Evolutionary conservation across 345 rosid species (phyloP).

Genomic region (Murraya koenigii): DNA sequence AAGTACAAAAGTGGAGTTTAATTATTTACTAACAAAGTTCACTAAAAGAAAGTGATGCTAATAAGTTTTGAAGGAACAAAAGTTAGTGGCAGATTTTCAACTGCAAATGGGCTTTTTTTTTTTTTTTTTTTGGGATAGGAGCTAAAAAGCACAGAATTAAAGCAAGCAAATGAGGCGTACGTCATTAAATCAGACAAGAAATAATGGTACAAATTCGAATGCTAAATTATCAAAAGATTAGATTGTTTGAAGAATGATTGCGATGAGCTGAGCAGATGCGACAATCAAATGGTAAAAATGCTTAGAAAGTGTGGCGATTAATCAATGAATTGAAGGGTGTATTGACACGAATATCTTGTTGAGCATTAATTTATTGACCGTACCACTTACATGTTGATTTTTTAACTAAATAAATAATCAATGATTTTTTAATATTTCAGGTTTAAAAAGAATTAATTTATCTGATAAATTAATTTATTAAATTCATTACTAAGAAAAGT

Average conservation of each 20-base stretch:
- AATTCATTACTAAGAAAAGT: too few relatives aligned
- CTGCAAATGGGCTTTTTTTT: conserved; percentile 18
- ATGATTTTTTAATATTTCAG: too few relatives aligned
- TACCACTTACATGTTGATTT: accelerated
- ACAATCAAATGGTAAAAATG: background rate
- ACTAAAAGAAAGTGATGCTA: background rate
- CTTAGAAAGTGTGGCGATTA: background rate
- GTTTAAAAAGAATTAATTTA: too few relatives aligned
- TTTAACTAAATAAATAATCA: too few relatives aligned
- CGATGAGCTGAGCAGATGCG: background rate
- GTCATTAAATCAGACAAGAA: background rate
- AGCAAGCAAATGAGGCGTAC: background rate
- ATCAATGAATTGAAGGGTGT: too few relatives aligned
- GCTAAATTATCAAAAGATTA: background rate
- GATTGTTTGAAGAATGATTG: background rate
- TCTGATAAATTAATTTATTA: too few relatives aligned
- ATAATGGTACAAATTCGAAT: conserved; percentile 1
- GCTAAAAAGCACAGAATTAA: background rate
- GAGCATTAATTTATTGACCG: too few relatives aligned
- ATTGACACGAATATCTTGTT: too few relatives aligned
- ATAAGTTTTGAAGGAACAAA: conserved; percentile 17
- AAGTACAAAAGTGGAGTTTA: conserved; percentile 18
- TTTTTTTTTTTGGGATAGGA: too few relatives aligned
- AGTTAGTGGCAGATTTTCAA: conserved; percentile 10
- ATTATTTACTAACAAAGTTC: conserved; percentile 3